These are phyloP conservation scores for Cercospora zeina DNA, from an alignment of 2,329 filamentous ascomycete species.

Conservation along the genomic window DNA sequence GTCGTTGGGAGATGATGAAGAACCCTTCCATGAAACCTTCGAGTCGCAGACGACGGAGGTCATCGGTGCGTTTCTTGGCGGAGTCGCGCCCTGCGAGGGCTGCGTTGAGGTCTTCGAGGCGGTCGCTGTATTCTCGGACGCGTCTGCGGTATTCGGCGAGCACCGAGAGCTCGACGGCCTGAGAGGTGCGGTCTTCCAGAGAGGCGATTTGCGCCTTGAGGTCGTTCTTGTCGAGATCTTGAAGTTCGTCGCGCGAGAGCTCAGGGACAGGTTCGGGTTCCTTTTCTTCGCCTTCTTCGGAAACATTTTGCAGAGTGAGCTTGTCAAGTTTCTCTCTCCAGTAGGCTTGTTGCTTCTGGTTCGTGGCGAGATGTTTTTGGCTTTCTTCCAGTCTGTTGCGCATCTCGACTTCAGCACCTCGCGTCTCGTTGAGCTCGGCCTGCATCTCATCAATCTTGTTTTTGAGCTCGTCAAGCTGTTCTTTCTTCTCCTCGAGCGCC, in stretches of 20 bases:
- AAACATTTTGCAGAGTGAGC: slow-evolving; percentile 75
- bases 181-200: slow-evolving; percentile 75
- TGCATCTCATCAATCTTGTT: slow-evolving; percentile 83
- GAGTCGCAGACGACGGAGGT: slow-evolving; percentile 82
- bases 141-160: slow-evolving; percentile 84
- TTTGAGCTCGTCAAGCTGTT: slow-evolving; percentile 77
- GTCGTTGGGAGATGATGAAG: slow-evolving; percentile 82
- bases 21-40: slow-evolving; percentile 99
- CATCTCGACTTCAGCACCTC: slow-evolving; percentile 94
- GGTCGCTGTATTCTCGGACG: slow-evolving; percentile 76
- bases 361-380: slow-evolving; percentile 82
- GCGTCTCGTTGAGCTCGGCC: slow-evolving; percentile 80
- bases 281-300: slow-evolving; percentile 57
- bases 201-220: slow-evolving; percentile 66
- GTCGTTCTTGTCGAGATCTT: slow-evolving; percentile 62
- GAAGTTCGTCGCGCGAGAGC: slow-evolving; percentile 71
- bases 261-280: slow-evolving; percentile 66
- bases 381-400: slow-evolving; percentile 96
- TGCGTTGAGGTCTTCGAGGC: slow-evolving; percentile 78
- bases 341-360: slow-evolving; percentile 77
- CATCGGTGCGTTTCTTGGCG: slow-evolving; percentile 89
- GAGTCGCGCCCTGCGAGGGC: slow-evolving; percentile 77
- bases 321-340: slow-evolving; percentile 91
- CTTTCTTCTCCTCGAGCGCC: slow-evolving; percentile 73
- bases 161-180: slow-evolving; percentile 85